Percentiles rank a stretch among this genome's conserved stretches.
These are phyloP conservation scores for Colletotrichum gloeosporioides DNA, from an alignment of 2,329 filamentous ascomycete species.

Conservation along the genomic window DNA sequence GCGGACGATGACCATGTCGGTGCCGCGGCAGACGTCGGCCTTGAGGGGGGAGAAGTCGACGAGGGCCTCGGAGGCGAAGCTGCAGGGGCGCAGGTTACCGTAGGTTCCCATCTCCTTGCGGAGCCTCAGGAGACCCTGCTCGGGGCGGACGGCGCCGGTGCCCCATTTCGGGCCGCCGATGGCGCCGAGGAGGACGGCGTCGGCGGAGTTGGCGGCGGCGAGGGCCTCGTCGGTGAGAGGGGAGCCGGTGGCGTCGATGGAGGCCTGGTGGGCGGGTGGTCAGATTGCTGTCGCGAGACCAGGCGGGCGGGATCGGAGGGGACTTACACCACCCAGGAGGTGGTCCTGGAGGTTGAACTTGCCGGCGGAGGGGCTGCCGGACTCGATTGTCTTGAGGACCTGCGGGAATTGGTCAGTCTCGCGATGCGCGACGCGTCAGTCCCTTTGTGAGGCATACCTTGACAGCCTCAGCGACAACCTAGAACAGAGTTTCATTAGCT, in stretches of 20 bases:
- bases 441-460: constrained; percentile 64
- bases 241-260: constrained; percentile 81
- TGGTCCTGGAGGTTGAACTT: constrained; percentile 92
- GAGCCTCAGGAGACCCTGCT: constrained; percentile 88
- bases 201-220: constrained; percentile 79
- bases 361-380: constrained; percentile 68
- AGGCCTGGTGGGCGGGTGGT: constrained; percentile 62
- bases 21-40: constrained; percentile 81
- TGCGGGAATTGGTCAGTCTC: constrained; percentile 38
- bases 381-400: constrained; percentile 82
- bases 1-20: constrained; percentile 91
- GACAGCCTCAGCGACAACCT: constrained; percentile 82
- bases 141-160: constrained; percentile 84
- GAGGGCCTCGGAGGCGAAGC: constrained; percentile 87
- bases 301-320: neutral
- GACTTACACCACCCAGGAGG: constrained; percentile 86
- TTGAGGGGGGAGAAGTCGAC: constrained; percentile 88
- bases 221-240: constrained; percentile 87
- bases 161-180: constrained; percentile 98
- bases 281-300: too few relatives aligned
- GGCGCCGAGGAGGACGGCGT: constrained; percentile 90
- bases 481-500: constrained; percentile 12
- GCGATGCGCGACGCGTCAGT: neutral
- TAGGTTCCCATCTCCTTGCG: constrained; percentile 95
- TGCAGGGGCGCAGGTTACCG: constrained; percentile 94